Base-by-base conservation (phyloP, 1,139 yeast species). In the Meyerozyma carpophila region DNA sequence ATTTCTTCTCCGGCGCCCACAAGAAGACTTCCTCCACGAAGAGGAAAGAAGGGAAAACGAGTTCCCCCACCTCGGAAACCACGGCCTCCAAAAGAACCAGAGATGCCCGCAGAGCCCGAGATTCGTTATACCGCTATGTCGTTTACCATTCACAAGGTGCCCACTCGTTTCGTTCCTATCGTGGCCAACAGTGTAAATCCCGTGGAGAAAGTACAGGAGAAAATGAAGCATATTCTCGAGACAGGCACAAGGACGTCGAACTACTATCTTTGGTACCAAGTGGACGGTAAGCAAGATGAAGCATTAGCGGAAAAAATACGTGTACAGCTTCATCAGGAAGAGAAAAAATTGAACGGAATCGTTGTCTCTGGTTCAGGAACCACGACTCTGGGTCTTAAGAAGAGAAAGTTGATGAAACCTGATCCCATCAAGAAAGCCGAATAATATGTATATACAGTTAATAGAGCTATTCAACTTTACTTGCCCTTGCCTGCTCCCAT, bases 221-320 rank as follows among this genome's bases (percentile, higher is more conserved):
- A 73, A 29, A 90, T 91, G 96, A 68, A 74, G 40, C 65, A 73
- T 11, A 75, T 84, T 1, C 60, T 89, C 47, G 67, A 70, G 11
- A 68, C 65, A 14, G 96, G 96, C 1, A 71, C 70, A 1, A 71
- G 93, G 44, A 65, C 81, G 6, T 68, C 83, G 7, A 77, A 78
- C 32, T 79, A 79, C 56, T 78, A 84, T 56, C 69, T 88, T 32
- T 90, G 96, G 96, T 87, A 83, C 55, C 89, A 87, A 55, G 73
- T 90, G 18, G 96, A 89, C 60, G 93, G 90, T 4, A 76, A 79
- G 42, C 81, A 84, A 48, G 93, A 84, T 56, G 89, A 82, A 47
- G 55, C 59, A 1, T 56, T 78, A 38, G 81, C 79, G 0, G 84
- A 79, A 50, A 64, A 66, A 10, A 58, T 78, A 21, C 63, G 84